Conservation (phyloP, 331 rosid species). For the Pyrus hybrid region DNA sequence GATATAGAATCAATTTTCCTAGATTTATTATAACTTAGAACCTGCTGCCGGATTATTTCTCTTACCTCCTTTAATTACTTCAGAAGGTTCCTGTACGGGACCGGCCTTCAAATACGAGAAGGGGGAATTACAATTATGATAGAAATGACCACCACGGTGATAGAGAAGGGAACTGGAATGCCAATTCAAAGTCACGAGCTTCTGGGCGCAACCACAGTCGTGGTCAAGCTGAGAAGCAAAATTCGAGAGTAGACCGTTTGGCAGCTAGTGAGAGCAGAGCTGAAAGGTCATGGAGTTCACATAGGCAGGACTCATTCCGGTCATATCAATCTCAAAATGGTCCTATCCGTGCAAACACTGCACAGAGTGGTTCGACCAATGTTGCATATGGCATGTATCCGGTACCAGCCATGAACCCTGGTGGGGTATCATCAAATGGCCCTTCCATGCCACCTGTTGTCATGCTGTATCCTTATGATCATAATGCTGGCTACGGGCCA, state of each 20-base stretch:
- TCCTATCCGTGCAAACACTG: slow-evolving; percentile 58
- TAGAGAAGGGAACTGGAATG: slow-evolving; percentile 87
- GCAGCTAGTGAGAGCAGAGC: slow-evolving; percentile 55
- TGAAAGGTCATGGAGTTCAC: slow-evolving; percentile 77
- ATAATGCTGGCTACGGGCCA: slow-evolving; percentile 43
- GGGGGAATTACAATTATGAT: slow-evolving; percentile 69
- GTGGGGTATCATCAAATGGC: slow-evolving; percentile 70
- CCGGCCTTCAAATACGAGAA: slow-evolving; percentile 58
- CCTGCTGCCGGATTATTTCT: slow-evolving; percentile 1
- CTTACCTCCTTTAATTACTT: slow-evolving; percentile 10
- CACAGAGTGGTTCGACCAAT: slow-evolving; percentile 51
- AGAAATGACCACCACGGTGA: slow-evolving; percentile 80
- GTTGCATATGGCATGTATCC: slow-evolving; percentile 75
- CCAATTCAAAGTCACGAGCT: slow-evolving; percentile 60
- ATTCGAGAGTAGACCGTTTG: slow-evolving; percentile 59
- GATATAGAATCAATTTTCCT: neutral
- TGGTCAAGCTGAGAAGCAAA: slow-evolving; percentile 60
- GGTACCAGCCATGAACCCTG: slow-evolving; percentile 56
- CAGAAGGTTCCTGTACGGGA: slow-evolving; percentile 80
- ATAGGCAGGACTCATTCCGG: slow-evolving; percentile 51
- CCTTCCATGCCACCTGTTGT: slow-evolving; percentile 74
- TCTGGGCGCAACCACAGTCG: slow-evolving; percentile 65
- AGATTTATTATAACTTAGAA: neutral
- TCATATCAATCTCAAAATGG: slow-evolving; percentile 68
- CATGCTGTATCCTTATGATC: slow-evolving; percentile 83